Evolutionary conservation across 768 basidiomycete species (phyloP).

Genomic region (Leccinum variicolor): DNA sequence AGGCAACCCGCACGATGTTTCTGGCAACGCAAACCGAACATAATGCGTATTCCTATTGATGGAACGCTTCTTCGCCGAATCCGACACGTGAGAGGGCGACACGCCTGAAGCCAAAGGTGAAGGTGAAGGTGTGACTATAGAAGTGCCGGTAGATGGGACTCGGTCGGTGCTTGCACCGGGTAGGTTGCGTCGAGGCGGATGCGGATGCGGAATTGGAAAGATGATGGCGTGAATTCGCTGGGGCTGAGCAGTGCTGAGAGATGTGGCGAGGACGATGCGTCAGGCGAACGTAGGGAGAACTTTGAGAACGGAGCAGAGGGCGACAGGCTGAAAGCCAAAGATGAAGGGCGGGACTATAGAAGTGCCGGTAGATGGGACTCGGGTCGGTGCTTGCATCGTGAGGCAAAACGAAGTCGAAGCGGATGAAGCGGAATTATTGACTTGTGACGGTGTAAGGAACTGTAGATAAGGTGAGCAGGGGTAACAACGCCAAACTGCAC

Average conservation of each 20-base stretch:
- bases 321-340: slow-evolving; percentile 27
- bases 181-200: slow-evolving; percentile 1
- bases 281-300: slow-evolving; percentile 44
- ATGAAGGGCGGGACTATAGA: not conserved
- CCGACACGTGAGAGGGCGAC: slow-evolving; percentile 37
- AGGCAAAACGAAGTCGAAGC: not conserved
- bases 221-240: slow-evolving; percentile 1
- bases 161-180: not conserved
- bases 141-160: not conserved
- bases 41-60: slow-evolving; percentile 15
- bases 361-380: not conserved
- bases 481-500: not conserved
- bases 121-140: not conserved
- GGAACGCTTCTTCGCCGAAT: slow-evolving; percentile 12
- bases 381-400: not conserved
- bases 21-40: slow-evolving; percentile 33
- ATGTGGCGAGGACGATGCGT: slow-evolving; percentile 13
- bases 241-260: slow-evolving; percentile 9
- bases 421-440: not conserved
- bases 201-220: not conserved
- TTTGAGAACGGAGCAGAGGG: slow-evolving; percentile 51
- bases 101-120: slow-evolving; percentile 10
- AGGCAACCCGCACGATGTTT: slow-evolving; percentile 17
- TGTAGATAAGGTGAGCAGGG: slow-evolving; percentile 12
- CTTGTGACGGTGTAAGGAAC: slow-evolving; percentile 11